Evolutionary conservation across 1,284 basidiomycete genomes (phyloP).

Genomic region (Rhodotorula sp.): DNA sequence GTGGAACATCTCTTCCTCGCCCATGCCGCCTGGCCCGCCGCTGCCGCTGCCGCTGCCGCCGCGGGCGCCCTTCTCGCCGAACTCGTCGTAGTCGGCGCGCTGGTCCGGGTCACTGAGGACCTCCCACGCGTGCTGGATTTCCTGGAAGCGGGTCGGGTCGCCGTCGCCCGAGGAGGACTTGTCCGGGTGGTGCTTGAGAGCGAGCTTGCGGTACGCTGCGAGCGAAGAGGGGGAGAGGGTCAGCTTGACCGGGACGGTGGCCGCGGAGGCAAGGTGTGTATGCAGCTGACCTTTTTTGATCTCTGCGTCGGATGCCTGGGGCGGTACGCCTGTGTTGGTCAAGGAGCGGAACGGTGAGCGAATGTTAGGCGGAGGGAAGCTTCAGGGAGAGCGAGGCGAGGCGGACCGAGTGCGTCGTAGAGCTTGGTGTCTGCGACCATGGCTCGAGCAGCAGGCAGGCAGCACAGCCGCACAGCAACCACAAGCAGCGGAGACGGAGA

Average conservation of each 20-base stretch:
- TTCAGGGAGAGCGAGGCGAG: not conserved
- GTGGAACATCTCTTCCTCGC: slow-evolving; percentile 60
- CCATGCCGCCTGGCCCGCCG: too few species aligned
- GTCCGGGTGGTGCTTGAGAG: slow-evolving; percentile 39
- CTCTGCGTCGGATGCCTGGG: slow-evolving; percentile 54
- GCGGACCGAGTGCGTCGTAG: slow-evolving; percentile 30
- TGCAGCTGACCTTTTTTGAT: slow-evolving; percentile 67
- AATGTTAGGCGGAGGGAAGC: not conserved
- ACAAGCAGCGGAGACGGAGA: too few species aligned
- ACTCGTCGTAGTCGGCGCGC: slow-evolving; percentile 76
- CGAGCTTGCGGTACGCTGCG: slow-evolving; percentile 64
- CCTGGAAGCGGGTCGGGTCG: slow-evolving; percentile 32
- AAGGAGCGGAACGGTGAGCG: not conserved
- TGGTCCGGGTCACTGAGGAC: slow-evolving; percentile 75
- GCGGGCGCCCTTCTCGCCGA: slow-evolving; percentile 56
- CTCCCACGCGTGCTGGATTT: slow-evolving; percentile 85
- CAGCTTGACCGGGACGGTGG: not conserved
- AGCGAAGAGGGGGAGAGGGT: not conserved
- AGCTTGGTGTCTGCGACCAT: slow-evolving; percentile 23
- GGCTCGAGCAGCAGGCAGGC: not conserved
- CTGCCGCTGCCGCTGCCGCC: not conserved
- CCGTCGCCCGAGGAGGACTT: not conserved
- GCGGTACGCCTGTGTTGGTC: slow-evolving; percentile 15
- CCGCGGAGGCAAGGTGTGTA: too few species aligned
- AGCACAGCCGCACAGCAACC: not conserved